A percentile compares a stretch with the other conserved stretches of the same genome.
Evolutionary conservation across 2,329 filamentous ascomycete genomes (phyloP).

Genomic region (Neoscytalidium dimidiatum): DNA sequence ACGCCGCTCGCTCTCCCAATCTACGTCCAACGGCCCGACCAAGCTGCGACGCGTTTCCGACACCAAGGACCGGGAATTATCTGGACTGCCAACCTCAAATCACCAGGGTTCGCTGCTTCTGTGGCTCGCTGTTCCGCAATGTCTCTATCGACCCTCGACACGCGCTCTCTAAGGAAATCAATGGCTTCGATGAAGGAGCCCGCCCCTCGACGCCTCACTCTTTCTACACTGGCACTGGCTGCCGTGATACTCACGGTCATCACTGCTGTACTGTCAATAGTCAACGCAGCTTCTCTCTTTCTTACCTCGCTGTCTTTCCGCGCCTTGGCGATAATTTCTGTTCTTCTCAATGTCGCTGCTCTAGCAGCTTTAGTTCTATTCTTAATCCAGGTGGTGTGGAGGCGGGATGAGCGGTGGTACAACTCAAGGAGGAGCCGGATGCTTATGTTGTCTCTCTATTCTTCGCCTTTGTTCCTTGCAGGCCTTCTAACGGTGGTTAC

Average conservation of each 20-base stretch:
- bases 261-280: conserved; percentile 37
- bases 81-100: neutral
- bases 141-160: conserved; percentile 17
- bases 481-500: conserved; percentile 16
- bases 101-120: neutral
- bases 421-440: conserved; percentile 20
- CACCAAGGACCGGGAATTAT: neutral
- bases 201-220: conserved; percentile 22
- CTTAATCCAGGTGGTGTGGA: conserved; percentile 29
- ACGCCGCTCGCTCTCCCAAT: neutral
- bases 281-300: conserved; percentile 38
- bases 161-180: conserved; percentile 9
- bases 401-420: conserved; percentile 17
- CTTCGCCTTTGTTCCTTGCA: conserved; percentile 27
- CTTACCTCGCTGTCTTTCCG: conserved; percentile 27
- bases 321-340: conserved; percentile 32
- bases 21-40: neutral
- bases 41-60: conserved; percentile 5
- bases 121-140: neutral
- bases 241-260: conserved; percentile 37
- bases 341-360: conserved; percentile 33
- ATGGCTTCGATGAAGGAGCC: conserved; percentile 1
- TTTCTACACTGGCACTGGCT: conserved; percentile 24
- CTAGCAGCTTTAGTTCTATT: conserved; percentile 21
- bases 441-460: conserved; percentile 27